Conservation (phyloP, 2,329 filamentous ascomycete genomes). For the Penicillium corylophilum region DNA sequence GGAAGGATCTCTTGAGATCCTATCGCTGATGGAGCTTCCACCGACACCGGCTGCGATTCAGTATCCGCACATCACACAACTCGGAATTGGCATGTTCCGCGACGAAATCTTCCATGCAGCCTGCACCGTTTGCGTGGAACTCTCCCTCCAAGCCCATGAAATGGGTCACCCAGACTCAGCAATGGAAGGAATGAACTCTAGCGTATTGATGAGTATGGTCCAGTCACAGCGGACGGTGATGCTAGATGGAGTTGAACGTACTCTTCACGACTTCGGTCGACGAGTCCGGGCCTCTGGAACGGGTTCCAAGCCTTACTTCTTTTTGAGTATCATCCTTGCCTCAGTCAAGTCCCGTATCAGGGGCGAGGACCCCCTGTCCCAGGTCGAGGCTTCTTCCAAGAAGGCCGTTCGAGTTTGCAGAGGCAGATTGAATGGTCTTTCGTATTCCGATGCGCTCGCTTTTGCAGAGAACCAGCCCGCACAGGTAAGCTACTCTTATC, state of each 20-base stretch:
- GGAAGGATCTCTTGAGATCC: constrained; percentile 35
- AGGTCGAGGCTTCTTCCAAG: constrained; percentile 25
- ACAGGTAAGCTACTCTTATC: constrained; percentile 14
- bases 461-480: constrained; percentile 14
- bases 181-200: constrained; percentile 21
- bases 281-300: constrained; percentile 27
- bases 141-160: constrained; percentile 32
- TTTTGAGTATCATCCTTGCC: constrained; percentile 29
- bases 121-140: constrained; percentile 33
- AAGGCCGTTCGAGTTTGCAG: constrained; percentile 25
- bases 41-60: constrained; percentile 15
- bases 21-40: constrained; percentile 31
- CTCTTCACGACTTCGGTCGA: constrained; percentile 28
- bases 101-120: constrained; percentile 36
- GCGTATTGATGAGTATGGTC: constrained; percentile 30
- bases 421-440: constrained; percentile 23
- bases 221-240: constrained; percentile 33
- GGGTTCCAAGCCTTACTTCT: constrained; percentile 32
- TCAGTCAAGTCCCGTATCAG: constrained; percentile 34
- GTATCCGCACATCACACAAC: constrained; percentile 30
- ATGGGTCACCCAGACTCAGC: constrained; percentile 14
- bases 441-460: constrained; percentile 22
- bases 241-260: constrained; percentile 30
- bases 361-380: constrained; percentile 27
- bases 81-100: constrained; percentile 37